Evolutionary conservation across 495 filamentous ascomycete genomes (phyloP).

Genomic region (Talaromyces ruber): DNA sequence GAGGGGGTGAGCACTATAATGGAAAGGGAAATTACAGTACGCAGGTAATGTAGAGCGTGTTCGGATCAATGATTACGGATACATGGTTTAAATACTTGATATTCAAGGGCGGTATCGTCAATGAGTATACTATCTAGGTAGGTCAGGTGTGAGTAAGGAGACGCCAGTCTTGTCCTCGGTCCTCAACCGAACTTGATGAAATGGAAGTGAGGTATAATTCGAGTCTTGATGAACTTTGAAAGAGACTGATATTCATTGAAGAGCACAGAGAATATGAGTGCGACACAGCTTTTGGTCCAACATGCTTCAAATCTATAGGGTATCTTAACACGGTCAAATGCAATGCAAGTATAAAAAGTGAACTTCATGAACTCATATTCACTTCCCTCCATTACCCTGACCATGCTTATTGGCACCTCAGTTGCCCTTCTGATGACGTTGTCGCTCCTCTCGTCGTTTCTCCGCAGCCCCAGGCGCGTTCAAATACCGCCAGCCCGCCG

Average conservation of each 20-base stretch:
- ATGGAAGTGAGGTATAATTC: not conserved
- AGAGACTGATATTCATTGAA: not conserved
- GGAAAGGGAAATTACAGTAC: too few relatives aligned
- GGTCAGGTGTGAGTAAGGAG: too few relatives aligned
- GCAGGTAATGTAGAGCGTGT: too few relatives aligned
- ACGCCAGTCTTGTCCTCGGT: too few relatives aligned
- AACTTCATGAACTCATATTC: not conserved
- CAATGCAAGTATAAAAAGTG: not conserved
- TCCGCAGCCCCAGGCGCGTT: slow-evolving; percentile 8
- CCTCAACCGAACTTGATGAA: too few relatives aligned
- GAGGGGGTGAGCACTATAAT: too few relatives aligned
- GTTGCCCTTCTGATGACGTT: not conserved
- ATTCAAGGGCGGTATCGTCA: too few relatives aligned
- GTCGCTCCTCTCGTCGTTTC: not conserved
- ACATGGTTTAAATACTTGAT: too few relatives aligned
- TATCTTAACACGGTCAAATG: not conserved
- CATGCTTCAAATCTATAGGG: not conserved
- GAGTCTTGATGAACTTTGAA: not conserved
- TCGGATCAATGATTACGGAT: too few relatives aligned
- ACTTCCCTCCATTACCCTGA: not conserved
- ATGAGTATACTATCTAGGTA: too few relatives aligned
- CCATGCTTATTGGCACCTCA: not conserved
- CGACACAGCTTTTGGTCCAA: not conserved
- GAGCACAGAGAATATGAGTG: not conserved
- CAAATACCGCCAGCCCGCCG: slow-evolving; percentile 13